phyloP scores from a whole-genome alignment of 73 alveolate genomes.

The Symbiodinium natans region DNA sequence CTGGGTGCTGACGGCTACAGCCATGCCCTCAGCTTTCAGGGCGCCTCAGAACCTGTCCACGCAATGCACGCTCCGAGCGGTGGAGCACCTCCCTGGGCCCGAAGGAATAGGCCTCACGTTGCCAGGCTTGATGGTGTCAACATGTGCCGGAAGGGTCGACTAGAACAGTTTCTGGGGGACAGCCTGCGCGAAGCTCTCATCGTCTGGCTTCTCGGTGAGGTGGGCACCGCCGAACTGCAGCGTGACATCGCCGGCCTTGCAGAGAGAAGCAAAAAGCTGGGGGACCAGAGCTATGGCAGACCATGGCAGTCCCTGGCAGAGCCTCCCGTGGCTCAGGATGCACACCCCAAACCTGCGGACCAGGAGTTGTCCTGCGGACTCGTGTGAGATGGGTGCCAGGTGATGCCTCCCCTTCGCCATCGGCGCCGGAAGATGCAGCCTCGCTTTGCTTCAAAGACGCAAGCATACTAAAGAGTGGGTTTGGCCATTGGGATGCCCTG shows the following conservation, averaged over 20 bases:
- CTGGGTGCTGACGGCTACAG: too few relatives aligned
- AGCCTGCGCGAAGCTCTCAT: conserved; percentile 65
- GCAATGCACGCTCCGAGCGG: conserved; percentile 85
- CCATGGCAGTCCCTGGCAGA: neutral
- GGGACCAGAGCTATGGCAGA: neutral
- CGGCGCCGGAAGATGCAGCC: neutral
- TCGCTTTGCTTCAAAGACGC: neutral
- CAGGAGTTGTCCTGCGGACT: neutral
- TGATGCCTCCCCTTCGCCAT: neutral
- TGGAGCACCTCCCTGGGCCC: conserved; percentile 83
- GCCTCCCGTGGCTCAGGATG: conserved; percentile 93
- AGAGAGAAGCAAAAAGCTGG: neutral
- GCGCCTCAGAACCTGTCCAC: conserved; percentile 74
- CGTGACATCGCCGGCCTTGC: conserved; percentile 84
- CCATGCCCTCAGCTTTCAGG: neutral
- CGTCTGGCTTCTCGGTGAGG: conserved; percentile 39
- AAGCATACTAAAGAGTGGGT: too few relatives aligned
- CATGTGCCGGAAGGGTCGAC: neutral
- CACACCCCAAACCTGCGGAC: conserved; percentile 67
- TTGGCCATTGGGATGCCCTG: neutral
- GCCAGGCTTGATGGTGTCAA: neutral
- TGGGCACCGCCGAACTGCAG: conserved; percentile 86
- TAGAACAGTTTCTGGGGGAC: neutral
- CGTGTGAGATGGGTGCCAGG: neutral
- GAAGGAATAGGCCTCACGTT: conserved; percentile 19